phyloP scores from a whole-genome alignment of 192 early-diverging fungal species.

The Coemansia sp. region DNA sequence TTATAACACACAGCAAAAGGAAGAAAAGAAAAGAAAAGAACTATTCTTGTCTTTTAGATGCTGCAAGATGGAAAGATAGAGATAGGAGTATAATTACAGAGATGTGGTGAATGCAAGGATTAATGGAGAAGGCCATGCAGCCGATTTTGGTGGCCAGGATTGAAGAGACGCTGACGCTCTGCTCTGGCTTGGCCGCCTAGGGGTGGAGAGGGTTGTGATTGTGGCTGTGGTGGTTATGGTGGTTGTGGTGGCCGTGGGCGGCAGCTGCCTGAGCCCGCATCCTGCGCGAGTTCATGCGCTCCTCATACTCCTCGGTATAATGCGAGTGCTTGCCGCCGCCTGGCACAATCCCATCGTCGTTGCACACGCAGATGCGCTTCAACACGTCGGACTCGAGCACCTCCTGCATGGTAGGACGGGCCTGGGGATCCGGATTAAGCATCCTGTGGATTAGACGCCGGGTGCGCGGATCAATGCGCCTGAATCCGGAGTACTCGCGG shows the following conservation, averaged over 20 bases:
- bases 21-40: no score
- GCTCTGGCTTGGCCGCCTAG: no score
- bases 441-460: conserved; percentile 75
- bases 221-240: not conserved
- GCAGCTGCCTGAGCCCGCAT: conserved; percentile 51
- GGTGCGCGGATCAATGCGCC: conserved; percentile 66
- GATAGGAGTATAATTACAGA: not conserved
- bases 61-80: not conserved
- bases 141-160: no score
- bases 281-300: conserved; percentile 42
- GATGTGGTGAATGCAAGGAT: not conserved
- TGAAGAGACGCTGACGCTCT: no score
- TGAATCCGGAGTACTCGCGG: conserved; percentile 78
- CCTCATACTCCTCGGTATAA: conserved; percentile 58
- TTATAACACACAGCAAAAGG: not conserved
- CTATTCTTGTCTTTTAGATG: not conserved
- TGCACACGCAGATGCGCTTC: conserved; percentile 65
- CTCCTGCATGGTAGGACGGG: conserved; percentile 67
- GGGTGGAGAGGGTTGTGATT: not conserved
- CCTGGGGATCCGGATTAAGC: conserved; percentile 75
- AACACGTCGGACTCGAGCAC: conserved; percentile 79
- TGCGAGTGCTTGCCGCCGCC: conserved; percentile 45
- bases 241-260: conserved; percentile 13
- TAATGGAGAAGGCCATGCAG: not conserved
- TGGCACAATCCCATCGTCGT: conserved; percentile 43